These are phyloP conservation scores for Mrakia frigida DNA, from an alignment of 768 basidiomycete genomes.

Conservation along the genomic window DNA sequence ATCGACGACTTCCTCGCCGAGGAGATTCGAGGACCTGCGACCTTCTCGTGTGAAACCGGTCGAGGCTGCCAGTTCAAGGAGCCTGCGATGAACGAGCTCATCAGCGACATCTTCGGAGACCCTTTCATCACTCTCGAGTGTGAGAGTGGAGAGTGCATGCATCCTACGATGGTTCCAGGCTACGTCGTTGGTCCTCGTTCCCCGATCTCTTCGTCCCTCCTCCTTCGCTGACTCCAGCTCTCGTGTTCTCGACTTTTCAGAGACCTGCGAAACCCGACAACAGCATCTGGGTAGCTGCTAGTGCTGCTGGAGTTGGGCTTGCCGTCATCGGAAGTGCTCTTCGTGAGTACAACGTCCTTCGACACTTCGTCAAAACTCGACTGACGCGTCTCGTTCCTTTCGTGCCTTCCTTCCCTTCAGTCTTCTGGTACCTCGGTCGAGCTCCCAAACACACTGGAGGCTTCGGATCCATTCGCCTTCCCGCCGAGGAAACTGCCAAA, in stretches of 20 bases:
- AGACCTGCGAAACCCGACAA: constrained; percentile 77
- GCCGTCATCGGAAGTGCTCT: constrained; percentile 54
- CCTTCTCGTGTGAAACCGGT: constrained; percentile 69
- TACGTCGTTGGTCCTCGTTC: constrained; percentile 56
- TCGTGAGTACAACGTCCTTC: not conserved
- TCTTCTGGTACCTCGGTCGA: constrained; percentile 88
- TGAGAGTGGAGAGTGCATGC: constrained; percentile 85
- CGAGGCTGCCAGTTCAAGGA: constrained; percentile 85
- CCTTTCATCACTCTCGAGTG: constrained; percentile 80
- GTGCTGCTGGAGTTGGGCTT: constrained; percentile 68
- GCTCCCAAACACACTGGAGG: constrained; percentile 58
- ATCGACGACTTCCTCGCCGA: constrained; percentile 88
- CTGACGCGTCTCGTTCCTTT: constrained; percentile 28
- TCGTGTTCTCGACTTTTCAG: constrained; percentile 43
- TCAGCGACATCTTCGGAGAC: constrained; percentile 90
- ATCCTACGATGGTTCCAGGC: constrained; percentile 91
- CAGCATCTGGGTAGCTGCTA: constrained; percentile 73
- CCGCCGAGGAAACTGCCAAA: constrained; percentile 71
- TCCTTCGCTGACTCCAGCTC: not conserved
- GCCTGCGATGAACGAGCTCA: constrained; percentile 92
- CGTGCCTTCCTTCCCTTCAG: constrained; percentile 41
- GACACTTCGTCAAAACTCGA: not conserved
- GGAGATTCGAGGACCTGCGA: constrained; percentile 83
- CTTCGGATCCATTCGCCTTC: constrained; percentile 49
- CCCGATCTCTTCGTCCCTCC: not conserved